Evolutionary conservation across 2,329 filamentous ascomycete species (phyloP), one percentile per base, ranked within the genome.

Genomic region (Lecanicillium sp.): DNA sequence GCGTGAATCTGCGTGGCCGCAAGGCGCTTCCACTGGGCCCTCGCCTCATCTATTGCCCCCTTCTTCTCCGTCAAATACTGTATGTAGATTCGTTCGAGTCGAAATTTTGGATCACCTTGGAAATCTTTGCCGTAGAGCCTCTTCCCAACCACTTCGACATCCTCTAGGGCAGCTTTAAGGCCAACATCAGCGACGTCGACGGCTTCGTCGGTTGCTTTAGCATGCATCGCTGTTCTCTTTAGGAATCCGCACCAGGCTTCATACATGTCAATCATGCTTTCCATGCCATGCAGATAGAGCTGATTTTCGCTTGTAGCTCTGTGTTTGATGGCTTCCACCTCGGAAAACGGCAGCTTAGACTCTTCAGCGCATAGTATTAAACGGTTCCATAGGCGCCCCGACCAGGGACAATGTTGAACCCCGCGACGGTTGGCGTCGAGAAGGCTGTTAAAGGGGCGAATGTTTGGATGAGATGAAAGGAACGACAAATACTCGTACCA

Each of bases 221-320:
- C 71, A 40, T 79, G 70, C 65, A 94, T 88, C 14, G 90, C 87
- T 35, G 81, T 81, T 17, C 92, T 83, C 48, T 90, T 87, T 15
- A 98, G 71, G 50, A 90, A 96, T 35, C 87, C 88, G 54, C 90
- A 95, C 92, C 92, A 98, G 0, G 89, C 83, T 38, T 86, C 80
- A 53, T 95, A 88, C 53, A 96, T 86, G 51, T 94, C 87, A 43
- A 96, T 75, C 22, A 95, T 79, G 48, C 89, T 85, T 35, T 87
- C 79, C 71, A 95, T 83, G 17, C 88, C 89, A 44, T 87, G 80
- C 45, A 84, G 80, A 56, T 94, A 88, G 5, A 96, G 70, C 30
- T 94, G 71, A 8, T 87, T 82, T 17, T 86, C 87, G 53, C 82
- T 86, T 0, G 89, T 96, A 6, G 92, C 92, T 31, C 81, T 80